Conservation (phyloP, 306 rosid genomes). For the Lithocarpus polystachyus region DNA sequence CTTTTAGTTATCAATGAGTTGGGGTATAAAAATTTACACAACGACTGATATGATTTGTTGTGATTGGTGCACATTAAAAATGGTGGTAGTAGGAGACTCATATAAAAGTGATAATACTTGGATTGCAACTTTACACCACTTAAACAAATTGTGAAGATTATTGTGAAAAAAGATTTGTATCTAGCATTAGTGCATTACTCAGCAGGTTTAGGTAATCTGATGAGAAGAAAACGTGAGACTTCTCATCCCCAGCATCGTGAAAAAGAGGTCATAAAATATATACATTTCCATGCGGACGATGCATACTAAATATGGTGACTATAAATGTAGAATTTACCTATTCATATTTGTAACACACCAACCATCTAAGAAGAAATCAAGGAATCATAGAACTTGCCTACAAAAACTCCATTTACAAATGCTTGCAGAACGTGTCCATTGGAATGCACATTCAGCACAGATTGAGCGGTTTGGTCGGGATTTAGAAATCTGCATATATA, state of each 20-base stretch:
- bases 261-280: neutral
- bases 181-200: no score
- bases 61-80: no score
- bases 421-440: conserved; percentile 68
- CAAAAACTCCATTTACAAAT: conserved; percentile 58
- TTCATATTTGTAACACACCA: neutral
- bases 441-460: conserved; percentile 47
- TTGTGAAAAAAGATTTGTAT: no score
- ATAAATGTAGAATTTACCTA: neutral
- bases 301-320: neutral
- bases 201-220: neutral
- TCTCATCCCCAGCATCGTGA: neutral
- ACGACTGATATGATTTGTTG: no score
- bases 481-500: conserved; percentile 19
- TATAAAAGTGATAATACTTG: no score
- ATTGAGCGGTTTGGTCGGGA: conserved; percentile 20
- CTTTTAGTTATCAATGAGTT: no score
- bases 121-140: no score
- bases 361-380: neutral
- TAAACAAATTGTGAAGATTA: no score
- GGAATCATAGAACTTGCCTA: conserved; percentile 36
- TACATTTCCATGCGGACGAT: neutral
- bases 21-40: no score
- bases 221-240: neutral
- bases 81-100: no score